A percentile compares a stretch with the other conserved stretches of the same genome.
Evolutionary conservation across 75 land plant genomes (phyloP).

Genomic region (Cupressus sempervirens): DNA sequence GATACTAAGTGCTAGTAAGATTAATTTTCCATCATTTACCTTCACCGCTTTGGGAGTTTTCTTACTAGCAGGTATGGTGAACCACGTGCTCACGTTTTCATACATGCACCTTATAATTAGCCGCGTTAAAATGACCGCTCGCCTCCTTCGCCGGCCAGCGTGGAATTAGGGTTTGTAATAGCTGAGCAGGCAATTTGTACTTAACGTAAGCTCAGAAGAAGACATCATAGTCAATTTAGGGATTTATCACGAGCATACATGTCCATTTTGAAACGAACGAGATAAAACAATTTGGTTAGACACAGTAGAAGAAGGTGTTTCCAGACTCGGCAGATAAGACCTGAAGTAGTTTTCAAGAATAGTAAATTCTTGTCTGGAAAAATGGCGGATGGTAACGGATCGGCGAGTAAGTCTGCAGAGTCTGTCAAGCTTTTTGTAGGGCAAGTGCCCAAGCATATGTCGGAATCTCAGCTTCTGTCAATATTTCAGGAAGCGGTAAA

Average conservation of each 20-base stretch:
- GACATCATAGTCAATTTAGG: background rate
- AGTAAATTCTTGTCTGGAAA: background rate
- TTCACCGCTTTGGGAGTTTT: no score
- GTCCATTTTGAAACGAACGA: background rate
- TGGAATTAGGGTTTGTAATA: conserved; percentile 9
- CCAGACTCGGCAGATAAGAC: background rate
- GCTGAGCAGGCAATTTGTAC: background rate
- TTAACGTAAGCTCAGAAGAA: background rate
- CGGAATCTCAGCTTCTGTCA: conserved; percentile 68
- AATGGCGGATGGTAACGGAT: conserved; percentile 11
- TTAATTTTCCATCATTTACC: no score
- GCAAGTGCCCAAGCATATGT: conserved; percentile 90
- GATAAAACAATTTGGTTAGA: background rate
- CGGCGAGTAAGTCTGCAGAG: conserved; percentile 24
- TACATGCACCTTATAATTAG: no score
- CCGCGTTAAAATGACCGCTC: background rate
- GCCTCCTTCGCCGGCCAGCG: background rate
- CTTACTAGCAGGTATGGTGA: no score
- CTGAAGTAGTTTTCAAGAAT: background rate
- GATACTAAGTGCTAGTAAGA: no score
- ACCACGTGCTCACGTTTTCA: no score
- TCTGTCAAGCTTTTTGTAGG: conserved; percentile 95
- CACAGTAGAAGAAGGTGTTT: background rate
- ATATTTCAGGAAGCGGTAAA: conserved; percentile 67
- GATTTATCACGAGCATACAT: background rate